These are phyloP conservation scores for Blastomyces gilchristii DNA, from an alignment of 2,329 filamentous ascomycete genomes.

Conservation along the genomic window DNA sequence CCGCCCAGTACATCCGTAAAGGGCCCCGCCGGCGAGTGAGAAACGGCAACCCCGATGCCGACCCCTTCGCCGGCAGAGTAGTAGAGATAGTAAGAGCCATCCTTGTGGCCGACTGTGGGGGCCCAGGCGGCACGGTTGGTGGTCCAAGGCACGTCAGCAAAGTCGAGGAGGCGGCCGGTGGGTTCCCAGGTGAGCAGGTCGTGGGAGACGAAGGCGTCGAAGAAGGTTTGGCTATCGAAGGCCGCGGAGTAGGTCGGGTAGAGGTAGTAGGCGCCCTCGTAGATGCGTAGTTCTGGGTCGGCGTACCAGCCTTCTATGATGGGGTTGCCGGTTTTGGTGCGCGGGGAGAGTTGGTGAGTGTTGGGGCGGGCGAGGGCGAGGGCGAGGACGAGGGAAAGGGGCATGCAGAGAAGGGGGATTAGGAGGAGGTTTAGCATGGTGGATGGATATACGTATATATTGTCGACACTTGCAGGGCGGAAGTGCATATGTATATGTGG, in stretches of 20 bases:
- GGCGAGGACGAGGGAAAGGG: background rate
- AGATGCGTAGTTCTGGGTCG: slow-evolving; percentile 42
- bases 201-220: slow-evolving; percentile 43
- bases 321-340: slow-evolving; percentile 30
- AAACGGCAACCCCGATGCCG: slow-evolving; percentile 36
- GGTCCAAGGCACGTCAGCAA: slow-evolving; percentile 35
- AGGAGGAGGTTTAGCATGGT: background rate
- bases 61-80: slow-evolving; percentile 42
- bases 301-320: slow-evolving; percentile 44
- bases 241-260: slow-evolving; percentile 39
- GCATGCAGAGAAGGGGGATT: background rate
- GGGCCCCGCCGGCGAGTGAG: slow-evolving; percentile 31
- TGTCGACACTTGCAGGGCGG: no score
- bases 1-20: slow-evolving; percentile 35
- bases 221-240: slow-evolving; percentile 41
- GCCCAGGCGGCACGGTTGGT: slow-evolving; percentile 39
- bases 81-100: slow-evolving; percentile 42
- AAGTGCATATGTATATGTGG: background rate
- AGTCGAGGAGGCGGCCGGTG: slow-evolving; percentile 37
- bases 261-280: slow-evolving; percentile 39
- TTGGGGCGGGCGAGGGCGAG: no score
- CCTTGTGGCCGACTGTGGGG: slow-evolving; percentile 36
- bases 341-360: background rate
- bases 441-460: background rate
- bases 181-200: slow-evolving; percentile 43